phyloP scores from a whole-genome alignment of 2,329 filamentous ascomycete genomes.

The Botrytis pseudocinerea region DNA sequence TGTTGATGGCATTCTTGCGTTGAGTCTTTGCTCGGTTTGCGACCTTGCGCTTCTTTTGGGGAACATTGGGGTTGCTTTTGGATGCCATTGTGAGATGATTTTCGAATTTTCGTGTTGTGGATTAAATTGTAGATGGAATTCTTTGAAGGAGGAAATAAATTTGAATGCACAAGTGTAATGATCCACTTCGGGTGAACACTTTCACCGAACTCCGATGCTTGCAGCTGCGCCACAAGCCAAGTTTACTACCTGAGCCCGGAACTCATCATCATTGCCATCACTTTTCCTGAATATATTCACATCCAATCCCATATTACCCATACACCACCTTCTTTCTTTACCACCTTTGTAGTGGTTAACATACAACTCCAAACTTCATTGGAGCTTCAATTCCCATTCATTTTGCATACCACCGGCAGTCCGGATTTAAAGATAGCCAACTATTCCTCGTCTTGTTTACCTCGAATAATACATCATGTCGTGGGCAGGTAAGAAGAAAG shows the following conservation, averaged over 20 bases:
- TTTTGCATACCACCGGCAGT: background rate
- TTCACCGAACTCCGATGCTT: constrained; percentile 18
- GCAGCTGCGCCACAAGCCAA: constrained; percentile 22
- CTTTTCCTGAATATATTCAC: constrained; percentile 16
- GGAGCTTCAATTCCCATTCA: background rate
- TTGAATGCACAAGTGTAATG: background rate
- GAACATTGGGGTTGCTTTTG: constrained; percentile 41
- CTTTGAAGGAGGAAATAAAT: constrained; percentile 18
- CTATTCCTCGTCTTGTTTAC: background rate
- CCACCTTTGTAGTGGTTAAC: background rate
- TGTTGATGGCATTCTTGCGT: constrained; percentile 36
- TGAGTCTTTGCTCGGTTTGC: constrained; percentile 40
- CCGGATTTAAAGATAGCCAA: constrained; percentile 1
- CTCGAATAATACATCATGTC: constrained; percentile 45
- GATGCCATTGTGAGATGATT: constrained; percentile 38
- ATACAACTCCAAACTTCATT: background rate
- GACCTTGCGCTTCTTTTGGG: constrained; percentile 39
- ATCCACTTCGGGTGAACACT: constrained; percentile 7
- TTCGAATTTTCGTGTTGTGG: background rate
- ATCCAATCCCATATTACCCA: constrained; percentile 2
- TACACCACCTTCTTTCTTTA: constrained; percentile 3
- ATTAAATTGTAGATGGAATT: constrained; percentile 10
- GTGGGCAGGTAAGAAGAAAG: constrained; percentile 47
- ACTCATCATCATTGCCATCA: constrained; percentile 23
- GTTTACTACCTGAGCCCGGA: constrained; percentile 10